phyloP scores from a whole-genome alignment of 2,329 filamentous ascomycete genomes.

The Grosmannia clavigera region DNA sequence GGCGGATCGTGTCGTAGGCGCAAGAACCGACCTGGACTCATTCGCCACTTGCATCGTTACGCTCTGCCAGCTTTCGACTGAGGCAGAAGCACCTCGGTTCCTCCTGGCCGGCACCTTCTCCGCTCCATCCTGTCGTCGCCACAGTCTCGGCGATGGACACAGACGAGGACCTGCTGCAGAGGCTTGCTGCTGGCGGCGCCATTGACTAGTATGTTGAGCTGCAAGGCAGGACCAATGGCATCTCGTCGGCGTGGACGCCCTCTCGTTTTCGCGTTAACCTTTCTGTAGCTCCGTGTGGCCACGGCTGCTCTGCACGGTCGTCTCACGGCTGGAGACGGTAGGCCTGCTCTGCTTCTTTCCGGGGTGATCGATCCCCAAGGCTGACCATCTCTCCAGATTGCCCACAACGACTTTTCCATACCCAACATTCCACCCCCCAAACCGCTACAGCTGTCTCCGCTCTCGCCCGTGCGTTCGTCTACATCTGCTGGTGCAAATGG shows the following conservation, averaged over 20 bases:
- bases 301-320: conserved; percentile 48
- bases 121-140: neutral
- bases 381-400: conserved; percentile 43
- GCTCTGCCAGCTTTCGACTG: neutral
- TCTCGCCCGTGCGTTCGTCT: conserved; percentile 1
- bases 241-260: neutral
- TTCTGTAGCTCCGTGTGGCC: conserved; percentile 54
- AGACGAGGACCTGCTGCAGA: conserved; percentile 35
- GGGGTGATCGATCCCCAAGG: neutral
- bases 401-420: conserved; percentile 62
- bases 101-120: neutral
- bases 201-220: conserved; percentile 37
- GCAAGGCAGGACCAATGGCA: neutral
- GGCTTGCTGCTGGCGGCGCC: conserved; percentile 35
- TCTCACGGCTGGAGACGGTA: conserved; percentile 56
- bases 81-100: neutral
- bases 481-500: neutral
- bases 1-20: neutral
- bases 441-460: conserved; percentile 19
- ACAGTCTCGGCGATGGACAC: conserved; percentile 26
- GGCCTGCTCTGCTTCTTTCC: conserved; percentile 7
- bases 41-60: neutral
- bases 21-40: neutral
- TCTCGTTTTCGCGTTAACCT: conserved; percentile 5
- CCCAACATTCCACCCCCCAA: conserved; percentile 40